phyloP scores from a whole-genome alignment of 2,329 filamentous ascomycete genomes.

The Epichloe amarillans region DNA sequence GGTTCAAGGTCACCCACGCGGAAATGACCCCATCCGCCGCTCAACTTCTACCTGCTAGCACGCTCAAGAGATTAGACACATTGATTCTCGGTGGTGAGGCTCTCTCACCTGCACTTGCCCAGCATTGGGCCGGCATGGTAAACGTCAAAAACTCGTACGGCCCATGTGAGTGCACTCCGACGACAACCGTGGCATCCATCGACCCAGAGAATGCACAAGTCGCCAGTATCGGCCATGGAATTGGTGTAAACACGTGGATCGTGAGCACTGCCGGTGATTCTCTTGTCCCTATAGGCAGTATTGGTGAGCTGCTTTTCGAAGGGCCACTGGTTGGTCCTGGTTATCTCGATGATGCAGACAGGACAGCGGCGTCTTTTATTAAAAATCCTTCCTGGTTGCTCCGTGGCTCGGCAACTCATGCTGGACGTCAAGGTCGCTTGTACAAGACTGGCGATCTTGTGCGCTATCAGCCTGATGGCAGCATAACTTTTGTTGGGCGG shows the following conservation, averaged over 20 bases:
- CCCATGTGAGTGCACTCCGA: constrained; percentile 3
- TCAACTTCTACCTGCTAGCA: background rate
- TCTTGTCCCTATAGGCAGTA: constrained; percentile 8
- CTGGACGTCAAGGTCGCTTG: constrained; percentile 5
- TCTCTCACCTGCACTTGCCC: background rate
- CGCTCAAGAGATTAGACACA: background rate
- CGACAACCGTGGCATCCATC: background rate
- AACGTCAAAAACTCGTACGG: constrained; percentile 4
- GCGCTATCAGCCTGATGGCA: constrained; percentile 19
- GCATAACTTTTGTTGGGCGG: constrained; percentile 26
- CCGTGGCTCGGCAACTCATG: constrained; percentile 12
- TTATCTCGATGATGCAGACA: constrained; percentile 11
- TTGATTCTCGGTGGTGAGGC: constrained; percentile 2
- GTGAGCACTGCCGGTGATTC: constrained; percentile 8
- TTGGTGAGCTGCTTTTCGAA: constrained; percentile 17
- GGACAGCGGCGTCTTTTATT: constrained; percentile 10
- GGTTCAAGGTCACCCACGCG: background rate
- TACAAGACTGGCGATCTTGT: constrained; percentile 15
- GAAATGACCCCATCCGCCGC: constrained; percentile 3
- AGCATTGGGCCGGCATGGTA: background rate
- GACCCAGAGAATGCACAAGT: background rate
- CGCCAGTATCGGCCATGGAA: background rate
- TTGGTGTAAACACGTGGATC: constrained; percentile 10
- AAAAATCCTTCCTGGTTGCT: constrained; percentile 14
- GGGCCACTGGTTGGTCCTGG: constrained; percentile 12